Evolutionary conservation across 2,329 filamentous ascomycete genomes (phyloP).

Genomic region (Botrytis aclada): DNA sequence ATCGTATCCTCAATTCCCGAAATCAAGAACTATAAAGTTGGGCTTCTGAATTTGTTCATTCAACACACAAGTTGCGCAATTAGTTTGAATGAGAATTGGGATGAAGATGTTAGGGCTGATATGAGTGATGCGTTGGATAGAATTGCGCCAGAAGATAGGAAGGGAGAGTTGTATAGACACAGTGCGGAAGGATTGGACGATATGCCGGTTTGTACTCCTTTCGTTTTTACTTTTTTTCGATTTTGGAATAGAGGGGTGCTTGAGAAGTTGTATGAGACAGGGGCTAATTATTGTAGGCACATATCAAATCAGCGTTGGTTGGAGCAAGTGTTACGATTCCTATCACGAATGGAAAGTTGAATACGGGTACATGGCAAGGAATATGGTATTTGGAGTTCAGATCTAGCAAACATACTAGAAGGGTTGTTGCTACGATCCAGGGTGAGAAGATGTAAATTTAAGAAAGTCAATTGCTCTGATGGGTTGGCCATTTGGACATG

Average conservation of each 20-base stretch:
- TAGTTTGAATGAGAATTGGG: conserved; percentile 89
- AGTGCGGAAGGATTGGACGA: conserved; percentile 86
- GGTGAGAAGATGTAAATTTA: conserved; percentile 63
- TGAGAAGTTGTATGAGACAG: not conserved
- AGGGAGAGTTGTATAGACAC: conserved; percentile 78
- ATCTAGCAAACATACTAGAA: conserved; percentile 69
- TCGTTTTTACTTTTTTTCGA: not conserved
- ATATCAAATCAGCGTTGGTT: conserved; percentile 87
- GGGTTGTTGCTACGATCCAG: conserved; percentile 89
- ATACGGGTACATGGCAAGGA: conserved; percentile 73
- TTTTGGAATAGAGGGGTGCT: not conserved
- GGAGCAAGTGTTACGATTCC: conserved; percentile 89
- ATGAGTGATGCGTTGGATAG: conserved; percentile 89
- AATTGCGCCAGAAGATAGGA: conserved; percentile 78
- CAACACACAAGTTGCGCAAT: conserved; percentile 94
- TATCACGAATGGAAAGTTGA: conserved; percentile 78
- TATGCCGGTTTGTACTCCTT: conserved; percentile 67
- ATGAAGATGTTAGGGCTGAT: conserved; percentile 79
- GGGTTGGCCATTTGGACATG: not conserved
- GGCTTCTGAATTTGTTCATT: conserved; percentile 83
- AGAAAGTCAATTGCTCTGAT: not conserved
- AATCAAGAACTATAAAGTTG: conserved; percentile 77
- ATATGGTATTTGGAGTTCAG: conserved; percentile 96
- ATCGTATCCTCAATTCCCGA: conserved; percentile 72
- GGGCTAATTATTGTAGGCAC: conserved; percentile 53